Base-by-base conservation (phyloP, 768 basidiomycete species). In the Russula lepida region DNA sequence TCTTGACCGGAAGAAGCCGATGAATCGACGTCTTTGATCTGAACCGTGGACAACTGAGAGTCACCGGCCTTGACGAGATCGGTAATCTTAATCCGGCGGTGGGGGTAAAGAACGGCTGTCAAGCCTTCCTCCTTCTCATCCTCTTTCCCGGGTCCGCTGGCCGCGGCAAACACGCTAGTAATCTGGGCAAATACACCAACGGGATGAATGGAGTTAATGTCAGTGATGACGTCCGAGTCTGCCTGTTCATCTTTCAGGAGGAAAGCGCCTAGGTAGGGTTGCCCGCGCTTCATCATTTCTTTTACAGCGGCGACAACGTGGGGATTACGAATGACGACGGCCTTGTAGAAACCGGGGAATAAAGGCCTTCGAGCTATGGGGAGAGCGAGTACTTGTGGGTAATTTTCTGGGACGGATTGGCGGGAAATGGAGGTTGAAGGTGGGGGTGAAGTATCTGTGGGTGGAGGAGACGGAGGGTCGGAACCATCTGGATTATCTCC, bases 151-250 rank as follows among this genome's bases (percentile, higher is more conserved):
- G 79, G 75, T 32, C 69, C 79, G 55, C 72, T 68, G 47, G 73
- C 75, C 2, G 82, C 88, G 1, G 88, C 80, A 73, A 95, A 95
- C 1, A 95, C 87, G 65, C 90, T 93, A 1, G 95, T 98, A 55
- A 98, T 93, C 74, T 98, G 95, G 2, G 94, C 94, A 69, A 98
- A 97, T 6, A 98, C 94, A 48, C 95, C 95, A 59, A 98, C 93
- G 1, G 82, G 83, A 72, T 98, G 91, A 6, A 98, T 93, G 46
- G 88, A 84, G 73, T 90, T 82, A 57, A 92, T 74, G 69, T 89
- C 89, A 60, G 89, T 88, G 66, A 98, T 95, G 59, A 95, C 81
- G 72, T 98, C 95, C 70, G 86, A 88, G 74, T 98, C 95, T 48
- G 88, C 79, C 65, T 92, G 84, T 67, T 93, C 91, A 69, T 98